These are phyloP conservation scores for Castanea mollissima DNA, from an alignment of 306 rosid genomes.

Conservation along the genomic window DNA sequence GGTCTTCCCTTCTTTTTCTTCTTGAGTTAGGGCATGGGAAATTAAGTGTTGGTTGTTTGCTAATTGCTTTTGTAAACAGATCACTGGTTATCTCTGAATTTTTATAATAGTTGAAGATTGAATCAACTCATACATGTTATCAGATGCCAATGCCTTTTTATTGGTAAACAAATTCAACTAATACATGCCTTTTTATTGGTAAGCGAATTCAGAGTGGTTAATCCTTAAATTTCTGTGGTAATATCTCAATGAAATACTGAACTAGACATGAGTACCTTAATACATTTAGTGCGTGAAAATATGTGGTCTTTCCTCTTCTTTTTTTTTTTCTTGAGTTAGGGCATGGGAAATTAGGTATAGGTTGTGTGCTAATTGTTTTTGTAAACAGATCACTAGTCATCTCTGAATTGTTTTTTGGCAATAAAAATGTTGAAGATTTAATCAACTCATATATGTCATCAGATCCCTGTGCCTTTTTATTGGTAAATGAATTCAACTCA, in stretches of 20 bases:
- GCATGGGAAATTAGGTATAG: not conserved
- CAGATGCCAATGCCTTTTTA: too few species aligned
- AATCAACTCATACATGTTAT: too few species aligned
- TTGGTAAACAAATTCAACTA: too few species aligned
- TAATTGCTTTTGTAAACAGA: not conserved
- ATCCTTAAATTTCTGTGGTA: not conserved
- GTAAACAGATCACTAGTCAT: not conserved
- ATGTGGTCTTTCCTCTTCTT: not conserved
- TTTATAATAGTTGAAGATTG: not conserved
- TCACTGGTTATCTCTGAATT: not conserved
- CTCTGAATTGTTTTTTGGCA: not conserved
- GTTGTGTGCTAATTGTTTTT: not conserved
- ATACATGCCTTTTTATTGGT: constrained; percentile 1
- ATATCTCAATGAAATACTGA: not conserved
- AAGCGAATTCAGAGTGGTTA: constrained; percentile 14
- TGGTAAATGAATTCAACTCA: not conserved
- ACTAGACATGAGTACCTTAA: not conserved
- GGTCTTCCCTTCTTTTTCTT: not conserved
- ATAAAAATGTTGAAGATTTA: too few species aligned
- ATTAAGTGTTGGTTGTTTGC: not conserved
- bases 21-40: not conserved
- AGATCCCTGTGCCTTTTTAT: too few species aligned
- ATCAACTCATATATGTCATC: too few species aligned
- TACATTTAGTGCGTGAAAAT: not conserved
- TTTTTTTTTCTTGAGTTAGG: not conserved